Conservation (phyloP, 768 basidiomycete species). For the Exidia glandulosa region DNA sequence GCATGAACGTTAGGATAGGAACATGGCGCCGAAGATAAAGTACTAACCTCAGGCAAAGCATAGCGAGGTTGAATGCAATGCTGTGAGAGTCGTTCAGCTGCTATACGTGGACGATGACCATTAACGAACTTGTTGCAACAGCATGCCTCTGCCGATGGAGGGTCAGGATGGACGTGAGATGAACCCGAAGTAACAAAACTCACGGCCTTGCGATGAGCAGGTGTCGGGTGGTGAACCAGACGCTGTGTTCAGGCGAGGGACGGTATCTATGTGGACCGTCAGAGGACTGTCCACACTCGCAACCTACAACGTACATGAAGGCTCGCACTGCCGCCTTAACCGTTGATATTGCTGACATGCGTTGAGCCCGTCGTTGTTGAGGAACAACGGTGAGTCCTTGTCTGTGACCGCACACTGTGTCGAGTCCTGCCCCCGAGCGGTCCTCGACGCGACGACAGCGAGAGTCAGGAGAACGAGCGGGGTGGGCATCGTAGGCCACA, state of each 20-base stretch:
- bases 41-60: not conserved
- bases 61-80: not conserved
- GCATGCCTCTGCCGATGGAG: not conserved
- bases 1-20: not conserved
- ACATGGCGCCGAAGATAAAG: not conserved
- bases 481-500: too few relatives aligned
- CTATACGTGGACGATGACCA: not conserved
- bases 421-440: too few relatives aligned
- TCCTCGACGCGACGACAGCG: too few relatives aligned
- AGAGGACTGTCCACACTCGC: not conserved
- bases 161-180: not conserved
- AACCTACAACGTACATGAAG: not conserved
- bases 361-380: not conserved
- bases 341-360: not conserved
- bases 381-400: too few relatives aligned
- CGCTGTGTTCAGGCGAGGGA: not conserved
- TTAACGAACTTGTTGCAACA: not conserved
- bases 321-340: not conserved
- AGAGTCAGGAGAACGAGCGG: too few relatives aligned
- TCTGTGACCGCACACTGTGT: too few relatives aligned
- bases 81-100: not conserved
- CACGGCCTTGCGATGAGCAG: not conserved
- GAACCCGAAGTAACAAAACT: not conserved
- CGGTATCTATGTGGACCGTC: not conserved
- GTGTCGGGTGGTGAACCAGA: not conserved